phyloP scores from a whole-genome alignment of 192 early-diverging fungal species.

The Umbelopsis ramanniana region DNA sequence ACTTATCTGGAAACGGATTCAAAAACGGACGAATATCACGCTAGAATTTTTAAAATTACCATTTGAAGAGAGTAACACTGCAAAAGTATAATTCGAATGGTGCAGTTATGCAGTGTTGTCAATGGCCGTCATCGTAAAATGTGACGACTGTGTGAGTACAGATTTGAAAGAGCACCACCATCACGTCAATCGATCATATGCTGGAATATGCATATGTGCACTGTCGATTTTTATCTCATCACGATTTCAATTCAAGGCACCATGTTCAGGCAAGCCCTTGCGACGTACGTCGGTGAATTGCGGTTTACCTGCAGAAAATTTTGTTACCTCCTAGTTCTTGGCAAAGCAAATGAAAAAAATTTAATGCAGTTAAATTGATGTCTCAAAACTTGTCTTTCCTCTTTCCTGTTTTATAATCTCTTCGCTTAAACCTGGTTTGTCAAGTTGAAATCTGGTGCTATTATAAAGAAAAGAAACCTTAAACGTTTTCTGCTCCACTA shows the following conservation, averaged over 20 bases:
- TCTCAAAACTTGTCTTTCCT: not conserved
- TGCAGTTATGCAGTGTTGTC: too few species aligned
- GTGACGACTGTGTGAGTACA: too few species aligned
- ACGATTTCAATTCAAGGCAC: not conserved
- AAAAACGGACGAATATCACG: too few species aligned
- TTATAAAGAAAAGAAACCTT: not conserved
- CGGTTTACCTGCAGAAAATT: not conserved
- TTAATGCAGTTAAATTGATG: conserved; percentile 3
- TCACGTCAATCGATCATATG: too few species aligned
- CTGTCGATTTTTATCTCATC: too few species aligned
- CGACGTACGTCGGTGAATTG: not conserved
- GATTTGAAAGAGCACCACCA: too few species aligned
- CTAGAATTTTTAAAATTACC: too few species aligned
- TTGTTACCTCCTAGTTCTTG: not conserved
- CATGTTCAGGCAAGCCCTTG: not conserved
- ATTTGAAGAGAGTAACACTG: too few species aligned
- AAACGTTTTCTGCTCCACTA: not conserved
- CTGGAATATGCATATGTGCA: too few species aligned
- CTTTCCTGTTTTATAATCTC: not conserved
- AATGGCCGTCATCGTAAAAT: too few species aligned
- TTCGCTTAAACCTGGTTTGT: not conserved
- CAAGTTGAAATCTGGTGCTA: not conserved
- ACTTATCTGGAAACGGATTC: too few species aligned
- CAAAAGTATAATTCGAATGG: too few species aligned
- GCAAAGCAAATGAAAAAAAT: not conserved